These are phyloP conservation scores for Boletus speciosus DNA, from an alignment of 768 basidiomycete genomes.

Conservation along the genomic window DNA sequence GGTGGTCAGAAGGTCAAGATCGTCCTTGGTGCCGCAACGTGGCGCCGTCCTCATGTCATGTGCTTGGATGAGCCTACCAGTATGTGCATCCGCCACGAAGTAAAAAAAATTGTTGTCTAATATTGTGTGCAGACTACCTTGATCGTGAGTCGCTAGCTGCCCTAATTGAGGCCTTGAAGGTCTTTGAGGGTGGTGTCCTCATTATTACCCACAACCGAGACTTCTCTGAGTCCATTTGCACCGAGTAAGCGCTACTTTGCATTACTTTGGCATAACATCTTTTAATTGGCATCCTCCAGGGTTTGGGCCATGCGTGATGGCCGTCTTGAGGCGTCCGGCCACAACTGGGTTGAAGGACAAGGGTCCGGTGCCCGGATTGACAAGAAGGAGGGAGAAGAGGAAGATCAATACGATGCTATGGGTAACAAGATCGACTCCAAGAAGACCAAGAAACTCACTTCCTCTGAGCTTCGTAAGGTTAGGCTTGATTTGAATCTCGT, in stretches of 20 bases:
- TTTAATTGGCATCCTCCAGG: slow-evolving; percentile 27
- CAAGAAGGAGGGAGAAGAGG: slow-evolving; percentile 88
- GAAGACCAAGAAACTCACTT: slow-evolving; percentile 84
- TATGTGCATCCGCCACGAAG: slow-evolving; percentile 32
- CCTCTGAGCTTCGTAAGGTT: slow-evolving; percentile 80
- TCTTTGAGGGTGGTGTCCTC: slow-evolving; percentile 97
- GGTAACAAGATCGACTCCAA: slow-evolving; percentile 91
- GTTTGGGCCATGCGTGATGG: slow-evolving; percentile 99
- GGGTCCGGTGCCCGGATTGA: slow-evolving; percentile 93
- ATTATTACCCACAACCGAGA: slow-evolving; percentile 97
- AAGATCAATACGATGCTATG: slow-evolving; percentile 93
- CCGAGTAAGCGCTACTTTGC: slow-evolving; percentile 48
- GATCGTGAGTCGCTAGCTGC: slow-evolving; percentile 99
- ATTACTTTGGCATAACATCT: not conserved
- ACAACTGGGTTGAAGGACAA: slow-evolving; percentile 99
- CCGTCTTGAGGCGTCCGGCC: slow-evolving; percentile 91
- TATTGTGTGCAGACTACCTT: slow-evolving; percentile 71
- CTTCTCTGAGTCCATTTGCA: slow-evolving; percentile 98
- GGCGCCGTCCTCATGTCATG: slow-evolving; percentile 98
- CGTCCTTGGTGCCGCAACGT: slow-evolving; percentile 95
- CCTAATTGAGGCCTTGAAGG: slow-evolving; percentile 96
- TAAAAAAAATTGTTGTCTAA: not conserved
- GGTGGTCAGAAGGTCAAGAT: slow-evolving; percentile 99
- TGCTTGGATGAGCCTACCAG: slow-evolving; percentile 97
- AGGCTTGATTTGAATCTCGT: slow-evolving; percentile 11